A percentile compares a stretch with the other conserved stretches of the same genome.
Conservation (phyloP, 805 yeast genomes). For the Candida boleticola region DNA sequence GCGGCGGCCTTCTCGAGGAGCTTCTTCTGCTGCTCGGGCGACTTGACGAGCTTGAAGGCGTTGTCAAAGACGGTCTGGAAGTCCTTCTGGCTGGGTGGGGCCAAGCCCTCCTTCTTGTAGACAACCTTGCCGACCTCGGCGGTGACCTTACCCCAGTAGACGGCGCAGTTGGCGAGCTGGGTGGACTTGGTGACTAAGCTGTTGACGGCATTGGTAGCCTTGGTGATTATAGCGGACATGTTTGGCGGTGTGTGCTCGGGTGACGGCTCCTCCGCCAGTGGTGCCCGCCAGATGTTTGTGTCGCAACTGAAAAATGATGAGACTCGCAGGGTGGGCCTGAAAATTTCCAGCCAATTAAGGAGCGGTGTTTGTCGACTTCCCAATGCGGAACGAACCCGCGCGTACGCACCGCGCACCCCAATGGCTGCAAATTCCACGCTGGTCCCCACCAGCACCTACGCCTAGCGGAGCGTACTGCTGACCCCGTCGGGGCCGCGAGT, state of each 20-base stretch:
- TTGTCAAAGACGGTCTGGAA: conserved; percentile 70
- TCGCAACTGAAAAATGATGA: not conserved
- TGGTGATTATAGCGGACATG: conserved; percentile 44
- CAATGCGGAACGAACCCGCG: conserved; percentile 16
- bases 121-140: conserved; percentile 71
- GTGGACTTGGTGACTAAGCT: conserved; percentile 34
- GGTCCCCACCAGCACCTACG: too few species aligned
- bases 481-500: too few species aligned
- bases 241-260: too few species aligned
- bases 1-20: conserved; percentile 45
- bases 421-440: too few species aligned
- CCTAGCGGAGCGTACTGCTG: too few species aligned
- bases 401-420: too few species aligned
- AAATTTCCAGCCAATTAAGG: conserved; percentile 13
- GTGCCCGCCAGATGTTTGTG: too few species aligned
- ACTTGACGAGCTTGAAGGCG: conserved; percentile 34
- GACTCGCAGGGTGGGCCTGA: not conserved
- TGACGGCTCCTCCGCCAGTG: too few species aligned
- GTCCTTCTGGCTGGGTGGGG: conserved; percentile 82
- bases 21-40: conserved; percentile 57
- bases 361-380: conserved; percentile 19
- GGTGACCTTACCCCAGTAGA: conserved; percentile 78
- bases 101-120: conserved; percentile 87
- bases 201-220: conserved; percentile 40
- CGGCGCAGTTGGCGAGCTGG: conserved; percentile 48